Evolutionary conservation across 139 green algal species (phyloP), one percentile per base, ranked within the genome.

Genomic region (Deuterostichococcus epilithicus): DNA sequence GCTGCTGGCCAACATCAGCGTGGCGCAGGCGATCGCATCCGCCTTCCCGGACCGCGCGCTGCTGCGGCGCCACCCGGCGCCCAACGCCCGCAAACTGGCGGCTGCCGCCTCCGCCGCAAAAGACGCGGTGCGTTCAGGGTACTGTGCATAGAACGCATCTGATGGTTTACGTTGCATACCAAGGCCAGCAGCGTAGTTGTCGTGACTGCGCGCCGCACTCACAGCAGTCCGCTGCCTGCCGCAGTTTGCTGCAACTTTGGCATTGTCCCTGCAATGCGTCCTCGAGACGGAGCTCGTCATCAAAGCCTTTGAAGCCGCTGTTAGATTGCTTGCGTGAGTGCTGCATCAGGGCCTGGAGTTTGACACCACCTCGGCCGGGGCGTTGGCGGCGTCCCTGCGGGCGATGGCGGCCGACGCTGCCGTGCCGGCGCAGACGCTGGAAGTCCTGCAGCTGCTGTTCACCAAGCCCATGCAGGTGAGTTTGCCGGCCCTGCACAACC

Each of bases 1-100:
- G 95, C 88, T 99, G 85, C 89, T 97, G 68, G 94, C 95, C 63
- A 99, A 99, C 82, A 92, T 90, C 30, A 86, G 74, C 25, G 94
- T 96, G 38, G 95, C 94, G 0, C 52, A 60, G 28, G 79, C 90
- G 36, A 93, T 99, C 38, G 80, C 90, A 0, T 45, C 71, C 2
- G 86, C 76, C 0, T 97, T 94, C 74, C 92, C 93, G 0, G 79
- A 90, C 26, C 71, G 81, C 26, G 86, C 92, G 2, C 76, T 97
- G 69, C 85, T 97, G 44, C 88, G 90, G 35, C 82, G 83, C 26
- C 91, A 95, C 82, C 79, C 79, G 25, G 76, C 79, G 5, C 93
- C 93, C 30, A 83, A 90, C 36, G 38, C 73, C 34, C 76, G 84
- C 45, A 90, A 90, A 78, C 81, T 97, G 80, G 76, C 58, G 5